Conservation (phyloP, 2,329 filamentous ascomycete genomes). For the Lecanoromycetidae sp. region DNA sequence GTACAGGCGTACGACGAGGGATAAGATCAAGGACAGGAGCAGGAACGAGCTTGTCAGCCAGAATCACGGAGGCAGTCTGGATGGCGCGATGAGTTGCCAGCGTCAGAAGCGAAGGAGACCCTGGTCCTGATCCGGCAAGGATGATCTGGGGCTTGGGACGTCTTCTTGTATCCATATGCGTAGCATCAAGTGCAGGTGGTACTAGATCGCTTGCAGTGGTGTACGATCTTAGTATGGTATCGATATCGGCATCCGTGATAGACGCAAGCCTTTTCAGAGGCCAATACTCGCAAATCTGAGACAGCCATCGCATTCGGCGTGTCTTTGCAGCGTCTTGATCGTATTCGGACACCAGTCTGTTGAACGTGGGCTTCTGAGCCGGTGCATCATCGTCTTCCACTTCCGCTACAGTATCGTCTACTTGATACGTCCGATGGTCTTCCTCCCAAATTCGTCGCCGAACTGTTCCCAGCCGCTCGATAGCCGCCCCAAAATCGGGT, state of each 20-base stretch:
- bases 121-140: slow-evolving; percentile 82
- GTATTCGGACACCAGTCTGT: slow-evolving; percentile 63
- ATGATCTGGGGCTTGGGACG: slow-evolving; percentile 43
- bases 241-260: slow-evolving; percentile 69
- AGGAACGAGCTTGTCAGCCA: slow-evolving; percentile 49
- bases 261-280: slow-evolving; percentile 68
- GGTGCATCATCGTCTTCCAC: slow-evolving; percentile 38
- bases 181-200: slow-evolving; percentile 22
- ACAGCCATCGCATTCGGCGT: slow-evolving; percentile 79
- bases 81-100: slow-evolving; percentile 41
- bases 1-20: slow-evolving; percentile 74
- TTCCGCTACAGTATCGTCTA: slow-evolving; percentile 30
- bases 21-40: slow-evolving; percentile 77
- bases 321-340: slow-evolving; percentile 64
- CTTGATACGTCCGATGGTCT: slow-evolving; percentile 44
- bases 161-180: slow-evolving; percentile 13
- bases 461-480: slow-evolving; percentile 62
- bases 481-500: slow-evolving; percentile 59
- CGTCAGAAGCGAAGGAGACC: slow-evolving; percentile 84
- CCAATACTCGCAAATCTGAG: slow-evolving; percentile 98
- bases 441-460: slow-evolving; percentile 62
- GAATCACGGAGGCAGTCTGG: slow-evolving; percentile 35
- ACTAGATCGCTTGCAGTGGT: slow-evolving; percentile 23
- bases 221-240: slow-evolving; percentile 64
- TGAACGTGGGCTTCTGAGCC: slow-evolving; percentile 67